Evolutionary conservation across 1,284 basidiomycete genomes (phyloP), one percentile per base, ranked within the genome.

Genomic region (Puccinia hordei): DNA sequence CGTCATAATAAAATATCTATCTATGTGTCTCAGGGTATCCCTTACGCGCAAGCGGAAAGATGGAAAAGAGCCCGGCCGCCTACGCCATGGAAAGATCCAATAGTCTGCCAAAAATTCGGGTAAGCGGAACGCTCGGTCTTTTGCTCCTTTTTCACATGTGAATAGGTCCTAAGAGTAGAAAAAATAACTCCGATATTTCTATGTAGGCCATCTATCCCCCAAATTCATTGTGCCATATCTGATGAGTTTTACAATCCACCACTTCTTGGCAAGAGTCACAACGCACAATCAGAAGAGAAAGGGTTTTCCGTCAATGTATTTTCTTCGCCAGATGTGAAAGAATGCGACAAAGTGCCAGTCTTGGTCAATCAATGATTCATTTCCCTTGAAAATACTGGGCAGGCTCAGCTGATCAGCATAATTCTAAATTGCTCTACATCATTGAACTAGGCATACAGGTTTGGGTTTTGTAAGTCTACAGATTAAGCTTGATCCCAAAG

Each of bases 251-350:
- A 79, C 22, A 13, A 17, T 30, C 24, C 15, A 57, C 49, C 44
- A 44, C 4, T 71, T 27, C 51, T 71, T 13, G 30, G 3, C 17
- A 53, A 27, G 30, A 33, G 27, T 3, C 53, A 33, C 17, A 22
- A n/a, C n/a, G 19, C 13, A 10, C 30, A 71, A 30, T 51, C 46
- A 13, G 75, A 77, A 24, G 65, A 79, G 41, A 57, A 71, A 12
- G 76, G 76, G 1, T 72, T 79, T 22, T 71, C 38, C 33, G n/a
- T 79, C 24, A 79, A 79, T 19, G 19, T 79, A 15, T 79, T 79
- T 24, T 33, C 10, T 17, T 68, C 76, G 13, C 9, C 51, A 15
- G 66, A 24, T n/a, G n/a, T 44, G n/a, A 24, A 55, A 57, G 51
- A 66, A n/a, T 44, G 61, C 53, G 53, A 79, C 6, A 30, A 69